phyloP scores from a whole-genome alignment of 306 rosid species.

The Oemleria cerasiformis region DNA sequence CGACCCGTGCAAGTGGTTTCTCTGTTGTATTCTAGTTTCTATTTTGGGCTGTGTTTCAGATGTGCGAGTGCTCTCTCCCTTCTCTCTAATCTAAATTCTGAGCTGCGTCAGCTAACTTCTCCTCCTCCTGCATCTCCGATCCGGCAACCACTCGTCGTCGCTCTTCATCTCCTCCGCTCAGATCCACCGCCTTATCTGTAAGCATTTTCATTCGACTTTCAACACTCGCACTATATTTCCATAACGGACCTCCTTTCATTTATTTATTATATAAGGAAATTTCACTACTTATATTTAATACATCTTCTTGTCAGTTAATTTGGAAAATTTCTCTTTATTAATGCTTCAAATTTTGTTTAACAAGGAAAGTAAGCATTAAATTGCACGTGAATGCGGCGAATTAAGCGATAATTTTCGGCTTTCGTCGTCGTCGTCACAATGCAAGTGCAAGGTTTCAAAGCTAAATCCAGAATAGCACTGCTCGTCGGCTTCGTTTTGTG shows the following conservation, averaged over 20 bases:
- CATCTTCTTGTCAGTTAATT: neutral
- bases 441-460: constrained; percentile 59
- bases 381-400: constrained; percentile 17
- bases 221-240: neutral
- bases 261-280: neutral
- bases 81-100: neutral
- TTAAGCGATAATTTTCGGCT: constrained; percentile 1
- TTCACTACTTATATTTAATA: neutral
- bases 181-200: constrained; percentile 7
- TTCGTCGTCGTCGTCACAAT: constrained; percentile 8
- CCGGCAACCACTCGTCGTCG: neutral
- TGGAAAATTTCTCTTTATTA: neutral
- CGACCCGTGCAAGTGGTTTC: neutral
- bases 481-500: constrained; percentile 46
- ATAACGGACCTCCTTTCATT: constrained; percentile 2
- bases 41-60: neutral
- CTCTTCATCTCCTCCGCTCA: neutral
- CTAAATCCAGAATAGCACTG: constrained; percentile 52
- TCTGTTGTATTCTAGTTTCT: neutral
- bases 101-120: neutral
- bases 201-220: neutral
- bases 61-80: neutral
- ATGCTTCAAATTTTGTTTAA: neutral
- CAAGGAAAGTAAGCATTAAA: neutral
- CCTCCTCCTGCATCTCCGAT: constrained; percentile 4